Conservation (phyloP, 306 rosid genomes). For the Medicago lupulina region DNA sequence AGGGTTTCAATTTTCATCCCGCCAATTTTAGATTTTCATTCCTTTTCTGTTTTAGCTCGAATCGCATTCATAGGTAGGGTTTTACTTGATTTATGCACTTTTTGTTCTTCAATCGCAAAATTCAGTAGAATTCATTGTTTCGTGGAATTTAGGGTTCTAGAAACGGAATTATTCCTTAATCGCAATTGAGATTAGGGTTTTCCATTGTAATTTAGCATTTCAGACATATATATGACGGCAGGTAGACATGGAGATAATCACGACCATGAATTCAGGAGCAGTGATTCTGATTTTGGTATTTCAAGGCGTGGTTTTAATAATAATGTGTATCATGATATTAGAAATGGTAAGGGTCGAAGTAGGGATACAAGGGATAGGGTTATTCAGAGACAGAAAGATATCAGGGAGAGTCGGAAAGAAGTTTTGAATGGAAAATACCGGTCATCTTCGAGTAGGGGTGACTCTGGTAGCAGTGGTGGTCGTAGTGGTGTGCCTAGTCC, state of each 20-base stretch:
- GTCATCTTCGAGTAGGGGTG: constrained; percentile 67
- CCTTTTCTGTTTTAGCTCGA: not conserved
- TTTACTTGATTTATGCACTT: not conserved
- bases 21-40: not conserved
- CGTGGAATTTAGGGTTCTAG: constrained; percentile 52
- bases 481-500: constrained; percentile 47
- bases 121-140: constrained; percentile 29
- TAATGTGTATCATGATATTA: constrained; percentile 61
- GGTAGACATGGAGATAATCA: constrained; percentile 84
- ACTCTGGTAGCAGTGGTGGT: constrained; percentile 65
- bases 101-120: not conserved
- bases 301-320: constrained; percentile 47
- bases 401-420: constrained; percentile 55
- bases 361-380: constrained; percentile 64
- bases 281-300: constrained; percentile 65
- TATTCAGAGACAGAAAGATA: constrained; percentile 63
- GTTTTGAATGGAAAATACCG: constrained; percentile 55
- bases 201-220: constrained; percentile 26
- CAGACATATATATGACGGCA: constrained; percentile 66
- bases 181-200: constrained; percentile 38
- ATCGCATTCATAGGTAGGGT: not conserved
- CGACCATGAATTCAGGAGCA: constrained; percentile 68
- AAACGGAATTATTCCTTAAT: constrained; percentile 17
- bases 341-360: constrained; percentile 57
- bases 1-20: constrained; percentile 12